phyloP scores from a whole-genome alignment of 768 basidiomycete species.

The Russula griseocarnosa region DNA sequence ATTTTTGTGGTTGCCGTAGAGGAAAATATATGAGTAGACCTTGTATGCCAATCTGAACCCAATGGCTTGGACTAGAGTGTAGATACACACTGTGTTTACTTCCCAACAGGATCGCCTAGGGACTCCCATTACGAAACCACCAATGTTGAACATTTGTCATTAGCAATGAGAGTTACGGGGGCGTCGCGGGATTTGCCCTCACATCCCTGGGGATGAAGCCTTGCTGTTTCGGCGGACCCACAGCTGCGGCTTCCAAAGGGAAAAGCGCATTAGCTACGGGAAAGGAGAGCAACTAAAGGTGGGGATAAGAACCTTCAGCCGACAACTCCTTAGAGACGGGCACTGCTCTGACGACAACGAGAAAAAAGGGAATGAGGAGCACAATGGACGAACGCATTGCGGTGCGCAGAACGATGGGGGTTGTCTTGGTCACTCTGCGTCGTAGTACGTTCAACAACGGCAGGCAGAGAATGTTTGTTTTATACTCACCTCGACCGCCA shows the following conservation, averaged over 20 bases:
- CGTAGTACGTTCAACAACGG: not conserved
- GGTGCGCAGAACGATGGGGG: not conserved
- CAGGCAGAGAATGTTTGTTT: not conserved
- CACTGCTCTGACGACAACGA: not conserved
- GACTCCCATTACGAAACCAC: not conserved
- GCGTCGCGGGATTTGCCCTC: too few relatives aligned
- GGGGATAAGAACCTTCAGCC: not conserved
- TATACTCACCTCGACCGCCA: not conserved
- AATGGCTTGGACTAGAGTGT: not conserved
- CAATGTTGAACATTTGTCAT: not conserved
- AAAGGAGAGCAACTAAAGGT: not conserved
- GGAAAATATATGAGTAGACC: not conserved
- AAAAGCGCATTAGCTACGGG: not conserved
- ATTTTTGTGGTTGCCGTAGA: not conserved
- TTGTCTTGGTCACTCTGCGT: not conserved
- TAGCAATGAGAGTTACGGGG: not conserved
- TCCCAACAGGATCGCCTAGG: not conserved
- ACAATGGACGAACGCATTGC: not conserved
- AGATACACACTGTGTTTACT: not conserved
- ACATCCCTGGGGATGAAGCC: slow-evolving; percentile 6
- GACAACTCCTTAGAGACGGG: not conserved
- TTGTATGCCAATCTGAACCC: not conserved
- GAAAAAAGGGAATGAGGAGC: not conserved
- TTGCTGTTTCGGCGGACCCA: too few relatives aligned
- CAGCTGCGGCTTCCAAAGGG: not conserved